Evolutionary conservation across 345 rosid genomes (phyloP).

Genomic region (Chamaenerion angustifolium): DNA sequence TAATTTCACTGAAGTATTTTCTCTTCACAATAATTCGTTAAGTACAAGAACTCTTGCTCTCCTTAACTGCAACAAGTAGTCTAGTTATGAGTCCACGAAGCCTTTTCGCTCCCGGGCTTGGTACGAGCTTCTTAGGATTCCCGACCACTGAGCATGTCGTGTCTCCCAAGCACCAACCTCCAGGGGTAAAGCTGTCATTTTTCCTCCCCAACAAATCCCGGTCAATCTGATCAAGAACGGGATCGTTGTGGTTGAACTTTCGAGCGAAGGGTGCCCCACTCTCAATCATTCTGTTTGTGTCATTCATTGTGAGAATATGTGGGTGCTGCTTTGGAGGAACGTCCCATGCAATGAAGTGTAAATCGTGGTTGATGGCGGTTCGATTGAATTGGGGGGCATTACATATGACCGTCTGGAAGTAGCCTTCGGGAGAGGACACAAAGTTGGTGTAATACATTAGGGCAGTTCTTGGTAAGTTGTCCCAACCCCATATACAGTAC

Average conservation of each 20-base stretch:
- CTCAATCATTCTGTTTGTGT: slow-evolving; percentile 58
- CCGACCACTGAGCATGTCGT: slow-evolving; percentile 56
- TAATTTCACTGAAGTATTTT: no score
- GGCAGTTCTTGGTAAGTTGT: slow-evolving; percentile 68
- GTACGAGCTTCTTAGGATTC: slow-evolving; percentile 34
- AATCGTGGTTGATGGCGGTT: slow-evolving; percentile 67
- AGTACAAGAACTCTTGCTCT: no score
- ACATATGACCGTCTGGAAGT: slow-evolving; percentile 84
- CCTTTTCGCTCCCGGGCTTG: slow-evolving; percentile 65
- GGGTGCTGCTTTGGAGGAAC: slow-evolving; percentile 89
- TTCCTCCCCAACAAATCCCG: slow-evolving; percentile 48
- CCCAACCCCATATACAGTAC: slow-evolving; percentile 91
- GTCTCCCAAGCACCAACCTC: slow-evolving; percentile 71
- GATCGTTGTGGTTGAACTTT: slow-evolving; percentile 56
- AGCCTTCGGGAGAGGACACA: slow-evolving; percentile 87
- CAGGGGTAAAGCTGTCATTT: slow-evolving; percentile 34
- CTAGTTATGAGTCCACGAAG: slow-evolving; percentile 15
- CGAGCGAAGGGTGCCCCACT: slow-evolving; percentile 83
- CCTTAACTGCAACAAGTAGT: background rate
- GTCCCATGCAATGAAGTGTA: slow-evolving; percentile 94
- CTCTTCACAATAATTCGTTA: no score
- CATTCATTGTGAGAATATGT: slow-evolving; percentile 35
- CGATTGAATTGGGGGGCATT: slow-evolving; percentile 41
- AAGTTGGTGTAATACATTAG: slow-evolving; percentile 84
- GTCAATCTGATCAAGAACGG: slow-evolving; percentile 66